Conservation (phyloP, 176 grass and related monocot genomes). For the Phragmites australis region DNA sequence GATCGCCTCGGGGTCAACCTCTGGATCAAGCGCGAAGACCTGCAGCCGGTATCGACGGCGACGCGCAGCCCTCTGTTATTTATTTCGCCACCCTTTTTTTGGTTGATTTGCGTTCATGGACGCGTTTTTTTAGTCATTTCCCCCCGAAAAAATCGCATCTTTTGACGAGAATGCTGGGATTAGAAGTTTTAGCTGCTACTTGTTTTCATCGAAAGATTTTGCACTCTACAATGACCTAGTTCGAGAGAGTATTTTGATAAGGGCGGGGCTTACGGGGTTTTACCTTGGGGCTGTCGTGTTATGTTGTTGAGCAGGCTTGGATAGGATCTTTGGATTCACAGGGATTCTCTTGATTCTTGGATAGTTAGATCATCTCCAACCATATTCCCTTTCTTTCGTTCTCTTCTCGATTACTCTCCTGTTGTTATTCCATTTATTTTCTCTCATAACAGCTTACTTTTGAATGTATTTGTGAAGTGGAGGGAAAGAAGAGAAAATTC, state of each 20-base stretch:
- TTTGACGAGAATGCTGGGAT: background rate
- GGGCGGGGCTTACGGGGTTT: background rate
- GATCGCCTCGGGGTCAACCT: conserved; percentile 65
- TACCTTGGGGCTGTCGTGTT: background rate
- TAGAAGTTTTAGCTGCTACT: background rate
- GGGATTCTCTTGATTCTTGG: background rate
- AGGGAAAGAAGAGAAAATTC: no score
- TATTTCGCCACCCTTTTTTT: background rate
- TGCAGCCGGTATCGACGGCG: conserved; percentile 63
- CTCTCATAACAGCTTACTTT: no score
- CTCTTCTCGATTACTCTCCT: no score
- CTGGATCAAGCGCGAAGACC: conserved; percentile 89
- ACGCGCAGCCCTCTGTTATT: background rate
- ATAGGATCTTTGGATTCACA: conserved; percentile 14
- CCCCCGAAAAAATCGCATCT: background rate
- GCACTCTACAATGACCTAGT: background rate
- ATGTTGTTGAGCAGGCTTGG: background rate
- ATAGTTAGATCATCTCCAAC: no score
- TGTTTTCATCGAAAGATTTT: background rate
- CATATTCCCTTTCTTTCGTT: no score
- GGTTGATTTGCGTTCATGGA: background rate
- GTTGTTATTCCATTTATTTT: no score
- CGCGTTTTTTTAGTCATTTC: background rate
- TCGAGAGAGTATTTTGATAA: background rate
- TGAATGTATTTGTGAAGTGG: no score